phyloP scores from a whole-genome alignment of 768 basidiomycete genomes.

The Panaeolus cyanescens region DNA sequence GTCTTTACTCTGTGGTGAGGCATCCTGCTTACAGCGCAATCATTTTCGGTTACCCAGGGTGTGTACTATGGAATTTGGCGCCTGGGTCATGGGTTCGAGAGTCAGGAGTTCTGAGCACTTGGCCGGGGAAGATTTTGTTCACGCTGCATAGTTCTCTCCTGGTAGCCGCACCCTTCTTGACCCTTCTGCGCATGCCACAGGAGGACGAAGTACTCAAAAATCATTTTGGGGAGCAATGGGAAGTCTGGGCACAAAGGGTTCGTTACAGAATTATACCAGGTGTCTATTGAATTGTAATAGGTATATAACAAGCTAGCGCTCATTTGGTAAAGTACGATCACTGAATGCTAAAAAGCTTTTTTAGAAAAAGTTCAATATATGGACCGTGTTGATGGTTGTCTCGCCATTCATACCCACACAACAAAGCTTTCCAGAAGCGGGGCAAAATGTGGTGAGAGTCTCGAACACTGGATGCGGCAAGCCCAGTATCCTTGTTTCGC shows the following conservation, averaged over 20 bases:
- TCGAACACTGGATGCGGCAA: neutral
- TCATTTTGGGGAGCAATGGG: slow-evolving; percentile 43
- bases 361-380: neutral
- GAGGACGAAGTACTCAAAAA: slow-evolving; percentile 43
- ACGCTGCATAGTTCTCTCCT: neutral
- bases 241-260: slow-evolving; percentile 42
- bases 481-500: neutral
- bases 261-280: slow-evolving; percentile 49
- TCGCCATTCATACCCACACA: too few relatives aligned
- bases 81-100: neutral
- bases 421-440: neutral
- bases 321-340: too few relatives aligned
- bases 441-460: neutral
- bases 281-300: slow-evolving; percentile 41
- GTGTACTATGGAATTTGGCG: neutral
- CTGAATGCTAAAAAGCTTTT: too few relatives aligned
- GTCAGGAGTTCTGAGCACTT: neutral
- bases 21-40: slow-evolving; percentile 4
- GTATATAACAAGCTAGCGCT: too few relatives aligned
- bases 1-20: neutral
- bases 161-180: slow-evolving; percentile 17
- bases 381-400: neutral
- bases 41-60: neutral
- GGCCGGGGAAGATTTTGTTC: neutral
- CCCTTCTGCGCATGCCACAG: slow-evolving; percentile 31